Conservation (phyloP, 768 basidiomycete genomes). For the Tricholoma flavovirens region DNA sequence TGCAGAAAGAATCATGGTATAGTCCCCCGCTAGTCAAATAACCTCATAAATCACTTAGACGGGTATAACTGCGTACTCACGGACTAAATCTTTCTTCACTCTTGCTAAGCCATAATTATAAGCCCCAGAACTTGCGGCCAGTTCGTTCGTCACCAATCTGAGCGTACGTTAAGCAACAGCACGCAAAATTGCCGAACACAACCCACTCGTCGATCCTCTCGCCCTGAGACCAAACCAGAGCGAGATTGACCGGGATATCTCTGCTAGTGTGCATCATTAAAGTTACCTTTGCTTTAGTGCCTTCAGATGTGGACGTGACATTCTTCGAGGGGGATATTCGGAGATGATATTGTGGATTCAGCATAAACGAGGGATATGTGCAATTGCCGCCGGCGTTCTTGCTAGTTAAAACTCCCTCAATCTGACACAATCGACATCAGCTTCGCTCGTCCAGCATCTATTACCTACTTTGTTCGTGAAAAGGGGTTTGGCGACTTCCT, state of each 20-base stretch:
- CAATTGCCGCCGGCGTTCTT: constrained; percentile 84
- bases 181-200: not conserved
- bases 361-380: constrained; percentile 74
- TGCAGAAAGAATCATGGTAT: constrained; percentile 79
- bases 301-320: not conserved
- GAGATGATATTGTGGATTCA: constrained; percentile 85
- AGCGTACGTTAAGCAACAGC: not conserved
- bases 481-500: constrained; percentile 30
- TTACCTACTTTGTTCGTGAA: constrained; percentile 34
- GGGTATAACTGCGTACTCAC: constrained; percentile 32
- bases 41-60: not conserved
- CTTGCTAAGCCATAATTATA: constrained; percentile 77
- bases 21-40: constrained; percentile 57
- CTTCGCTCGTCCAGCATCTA: not conserved
- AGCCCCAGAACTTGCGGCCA: constrained; percentile 69
- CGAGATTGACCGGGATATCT: constrained; percentile 69
- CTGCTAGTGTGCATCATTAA: constrained; percentile 51
- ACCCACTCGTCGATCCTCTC: constrained; percentile 71
- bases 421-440: constrained; percentile 28
- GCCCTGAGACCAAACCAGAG: constrained; percentile 70
- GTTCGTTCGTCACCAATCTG: constrained; percentile 59
- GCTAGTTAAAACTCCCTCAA: constrained; percentile 55
- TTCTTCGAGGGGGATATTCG: constrained; percentile 39
- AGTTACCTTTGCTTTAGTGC: constrained; percentile 34
- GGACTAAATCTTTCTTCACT: constrained; percentile 41